These are phyloP conservation scores for Kitagawia praeruptora DNA, from an alignment of 129 eudicot genomes.

Conservation along the genomic window DNA sequence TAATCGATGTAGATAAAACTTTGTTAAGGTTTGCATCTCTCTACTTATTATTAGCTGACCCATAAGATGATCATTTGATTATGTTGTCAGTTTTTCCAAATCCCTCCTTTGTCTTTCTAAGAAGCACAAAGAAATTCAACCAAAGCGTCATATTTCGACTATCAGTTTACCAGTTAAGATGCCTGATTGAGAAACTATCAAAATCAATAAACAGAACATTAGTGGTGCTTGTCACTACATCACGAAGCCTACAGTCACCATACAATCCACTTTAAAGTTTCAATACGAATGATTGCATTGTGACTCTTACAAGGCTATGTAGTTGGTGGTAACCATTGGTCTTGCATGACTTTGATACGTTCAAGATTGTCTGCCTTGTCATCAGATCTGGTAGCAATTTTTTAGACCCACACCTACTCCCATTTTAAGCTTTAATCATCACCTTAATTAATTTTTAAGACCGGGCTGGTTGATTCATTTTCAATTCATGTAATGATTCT, in stretches of 20 bases:
- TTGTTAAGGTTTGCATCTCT: slow-evolving; percentile 44
- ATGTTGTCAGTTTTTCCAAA: not conserved
- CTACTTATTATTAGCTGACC: slow-evolving; percentile 8
- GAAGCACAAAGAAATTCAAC: not conserved
- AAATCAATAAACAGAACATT: not conserved
- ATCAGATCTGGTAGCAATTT: not conserved
- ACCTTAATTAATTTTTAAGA: not conserved
- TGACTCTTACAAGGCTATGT: not conserved
- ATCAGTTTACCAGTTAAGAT: not conserved
- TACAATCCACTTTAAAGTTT: not conserved
- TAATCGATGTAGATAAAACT: slow-evolving; percentile 29
- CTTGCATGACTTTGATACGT: not conserved
- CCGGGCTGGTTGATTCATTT: not conserved
- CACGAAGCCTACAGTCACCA: not conserved
- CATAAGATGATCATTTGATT: not conserved
- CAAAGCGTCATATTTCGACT: not conserved
- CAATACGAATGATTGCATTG: not conserved
- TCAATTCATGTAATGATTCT: not conserved
- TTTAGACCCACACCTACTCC: not conserved
- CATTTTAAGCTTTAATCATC: not conserved
- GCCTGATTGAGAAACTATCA: not conserved
- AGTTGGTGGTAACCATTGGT: not conserved
- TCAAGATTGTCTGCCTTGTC: not conserved
- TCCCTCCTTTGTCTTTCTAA: not conserved
- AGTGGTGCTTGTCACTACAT: not conserved